Conservation (phyloP, 257 asterid genomes). For the Solanum commersonii region DNA sequence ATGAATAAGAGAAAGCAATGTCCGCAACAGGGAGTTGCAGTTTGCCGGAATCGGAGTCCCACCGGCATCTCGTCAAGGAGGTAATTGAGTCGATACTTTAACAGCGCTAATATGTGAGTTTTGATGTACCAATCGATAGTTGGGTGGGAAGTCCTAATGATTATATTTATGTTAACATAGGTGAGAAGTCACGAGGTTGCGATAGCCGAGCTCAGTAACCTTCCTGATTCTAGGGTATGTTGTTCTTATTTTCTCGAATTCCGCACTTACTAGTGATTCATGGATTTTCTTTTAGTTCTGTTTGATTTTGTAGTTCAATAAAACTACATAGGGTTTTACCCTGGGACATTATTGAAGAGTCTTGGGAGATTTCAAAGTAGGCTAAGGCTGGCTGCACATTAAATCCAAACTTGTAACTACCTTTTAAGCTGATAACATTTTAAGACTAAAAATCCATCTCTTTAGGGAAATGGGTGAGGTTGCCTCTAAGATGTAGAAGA, state of each 20-base stretch:
- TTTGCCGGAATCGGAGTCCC: neutral
- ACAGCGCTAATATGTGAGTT: neutral
- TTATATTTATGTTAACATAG: slow-evolving; percentile 11
- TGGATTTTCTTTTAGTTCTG: neutral
- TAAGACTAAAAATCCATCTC: neutral
- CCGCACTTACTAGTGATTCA: neutral
- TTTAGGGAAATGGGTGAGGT: neutral
- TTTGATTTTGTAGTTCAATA: neutral
- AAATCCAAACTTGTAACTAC: neutral
- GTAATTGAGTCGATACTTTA: neutral
- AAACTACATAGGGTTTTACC: neutral
- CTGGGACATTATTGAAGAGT: neutral
- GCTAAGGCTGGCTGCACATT: neutral
- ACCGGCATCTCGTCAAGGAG: neutral
- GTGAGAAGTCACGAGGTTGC: slow-evolving; percentile 64
- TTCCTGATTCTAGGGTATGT: slow-evolving; percentile 50
- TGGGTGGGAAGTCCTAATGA: neutral
- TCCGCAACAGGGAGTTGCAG: neutral
- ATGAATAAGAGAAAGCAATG: neutral
- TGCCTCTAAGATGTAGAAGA: neutral
- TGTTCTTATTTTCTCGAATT: neutral
- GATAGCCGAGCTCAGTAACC: slow-evolving; percentile 51
- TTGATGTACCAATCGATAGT: neutral
- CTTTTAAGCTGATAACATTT: neutral
- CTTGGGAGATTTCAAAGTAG: neutral